Conservation (phyloP, 2,329 filamentous ascomycete genomes). For the Septoria petroselini region DNA sequence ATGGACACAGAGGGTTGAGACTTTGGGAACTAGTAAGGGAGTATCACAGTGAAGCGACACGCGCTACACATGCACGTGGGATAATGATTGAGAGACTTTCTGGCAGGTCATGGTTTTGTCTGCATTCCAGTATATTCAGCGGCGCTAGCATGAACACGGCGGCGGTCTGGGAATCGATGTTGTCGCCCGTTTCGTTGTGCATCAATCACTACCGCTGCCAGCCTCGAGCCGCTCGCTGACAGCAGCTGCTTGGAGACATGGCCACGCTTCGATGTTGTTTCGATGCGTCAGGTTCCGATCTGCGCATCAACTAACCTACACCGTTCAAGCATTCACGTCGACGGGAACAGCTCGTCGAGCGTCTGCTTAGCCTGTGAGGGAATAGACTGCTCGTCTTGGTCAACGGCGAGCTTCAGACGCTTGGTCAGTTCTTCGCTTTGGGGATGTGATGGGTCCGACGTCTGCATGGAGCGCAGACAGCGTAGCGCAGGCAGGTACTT, state of each 20-base stretch:
- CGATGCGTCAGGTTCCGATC: too few relatives aligned
- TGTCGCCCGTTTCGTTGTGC: too few relatives aligned
- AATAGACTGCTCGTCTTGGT: constrained; percentile 50
- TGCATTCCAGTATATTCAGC: too few relatives aligned
- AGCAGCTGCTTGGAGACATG: too few relatives aligned
- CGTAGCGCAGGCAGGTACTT: constrained; percentile 86
- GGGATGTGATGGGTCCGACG: constrained; percentile 66
- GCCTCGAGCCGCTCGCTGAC: too few relatives aligned
- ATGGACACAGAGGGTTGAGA: constrained; percentile 27
- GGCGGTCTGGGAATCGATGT: too few relatives aligned
- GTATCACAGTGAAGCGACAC: background rate
- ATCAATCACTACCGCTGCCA: too few relatives aligned
- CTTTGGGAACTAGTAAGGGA: background rate
- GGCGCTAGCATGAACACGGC: too few relatives aligned
- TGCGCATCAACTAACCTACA: too few relatives aligned
- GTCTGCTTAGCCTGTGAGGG: constrained; percentile 65
- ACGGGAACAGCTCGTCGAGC: constrained; percentile 61
- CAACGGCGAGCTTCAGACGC: constrained; percentile 54
- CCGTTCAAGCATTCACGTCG: too few relatives aligned
- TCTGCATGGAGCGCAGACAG: constrained; percentile 71
- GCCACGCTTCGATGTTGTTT: too few relatives aligned
- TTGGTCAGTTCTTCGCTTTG: constrained; percentile 72
- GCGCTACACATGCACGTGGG: background rate
- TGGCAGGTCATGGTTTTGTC: too few relatives aligned
- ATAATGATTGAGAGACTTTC: background rate